Evolutionary conservation across 2,329 filamentous ascomycete species (phyloP).

Genomic region (Scytalidium sp.): DNA sequence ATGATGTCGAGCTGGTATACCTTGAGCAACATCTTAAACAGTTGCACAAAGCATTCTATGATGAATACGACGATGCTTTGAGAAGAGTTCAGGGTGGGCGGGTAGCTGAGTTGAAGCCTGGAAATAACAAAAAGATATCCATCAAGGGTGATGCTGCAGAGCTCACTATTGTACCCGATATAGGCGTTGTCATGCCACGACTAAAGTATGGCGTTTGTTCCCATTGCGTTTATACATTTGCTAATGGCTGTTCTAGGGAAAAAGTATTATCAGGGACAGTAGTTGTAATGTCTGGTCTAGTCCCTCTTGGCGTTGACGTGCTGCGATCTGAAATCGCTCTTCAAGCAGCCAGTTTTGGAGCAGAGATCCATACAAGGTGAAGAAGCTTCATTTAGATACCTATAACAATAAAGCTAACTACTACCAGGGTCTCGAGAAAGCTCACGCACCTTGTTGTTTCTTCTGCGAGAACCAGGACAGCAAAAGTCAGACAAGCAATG

Average conservation of each 20-base stretch:
- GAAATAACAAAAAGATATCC: conserved; percentile 38
- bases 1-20: conserved; percentile 77
- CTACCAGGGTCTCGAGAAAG: conserved; percentile 50
- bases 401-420: conserved; percentile 7
- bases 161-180: conserved; percentile 71
- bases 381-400: not conserved
- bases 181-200: conserved; percentile 77
- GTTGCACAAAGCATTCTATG: conserved; percentile 79
- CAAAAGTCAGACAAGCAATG: conserved; percentile 86
- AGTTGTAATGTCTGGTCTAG: conserved; percentile 86
- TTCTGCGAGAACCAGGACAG: conserved; percentile 71
- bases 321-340: conserved; percentile 81
- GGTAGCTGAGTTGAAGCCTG: conserved; percentile 33
- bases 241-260: conserved; percentile 29
- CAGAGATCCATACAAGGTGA: conserved; percentile 47
- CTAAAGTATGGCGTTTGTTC: conserved; percentile 57
- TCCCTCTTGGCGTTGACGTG: conserved; percentile 78
- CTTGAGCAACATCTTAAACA: conserved; percentile 73
- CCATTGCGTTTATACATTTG: not conserved
- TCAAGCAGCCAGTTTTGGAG: conserved; percentile 85
- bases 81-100: conserved; percentile 34
- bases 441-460: conserved; percentile 75
- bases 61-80: conserved; percentile 66
- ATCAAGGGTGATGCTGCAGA: conserved; percentile 39
- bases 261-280: conserved; percentile 71